Percentiles rank a stretch among this genome's conserved stretches.
Evolutionary conservation across 805 yeast species (phyloP).

Genomic region (Candida hispaniensis): DNA sequence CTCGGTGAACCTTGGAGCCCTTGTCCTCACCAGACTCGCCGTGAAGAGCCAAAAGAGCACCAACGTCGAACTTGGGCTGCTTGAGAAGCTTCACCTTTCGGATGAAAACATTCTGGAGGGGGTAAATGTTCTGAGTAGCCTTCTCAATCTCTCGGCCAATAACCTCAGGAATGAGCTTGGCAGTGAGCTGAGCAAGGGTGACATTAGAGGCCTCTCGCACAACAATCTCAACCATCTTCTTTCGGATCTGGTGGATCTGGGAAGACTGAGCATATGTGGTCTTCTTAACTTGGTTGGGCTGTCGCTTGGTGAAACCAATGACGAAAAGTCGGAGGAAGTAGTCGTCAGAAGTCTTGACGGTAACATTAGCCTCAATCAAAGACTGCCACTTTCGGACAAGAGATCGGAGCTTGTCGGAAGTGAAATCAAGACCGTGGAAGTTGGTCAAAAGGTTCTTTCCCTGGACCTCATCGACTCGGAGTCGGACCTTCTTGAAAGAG

Average conservation of each 20-base stretch:
- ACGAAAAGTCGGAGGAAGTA: slow-evolving; percentile 93
- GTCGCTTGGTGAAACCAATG: slow-evolving; percentile 98
- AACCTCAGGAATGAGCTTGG: slow-evolving; percentile 97
- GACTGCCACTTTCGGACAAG: slow-evolving; percentile 99
- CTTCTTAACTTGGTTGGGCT: slow-evolving; percentile 93
- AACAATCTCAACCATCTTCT: slow-evolving; percentile 92
- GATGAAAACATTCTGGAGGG: slow-evolving; percentile 96
- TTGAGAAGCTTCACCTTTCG: slow-evolving; percentile 98
- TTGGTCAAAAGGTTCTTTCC: slow-evolving; percentile 97
- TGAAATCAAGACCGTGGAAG: slow-evolving; percentile 99
- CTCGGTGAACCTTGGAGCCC: slow-evolving; percentile 90
- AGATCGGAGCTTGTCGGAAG: slow-evolving; percentile 94
- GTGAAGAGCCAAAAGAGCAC: slow-evolving; percentile 91
- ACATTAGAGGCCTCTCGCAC: slow-evolving; percentile 91
- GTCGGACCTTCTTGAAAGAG: slow-evolving; percentile 92
- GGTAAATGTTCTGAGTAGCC: slow-evolving; percentile 89
- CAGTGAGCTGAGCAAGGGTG: slow-evolving; percentile 91
- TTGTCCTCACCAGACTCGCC: slow-evolving; percentile 95
- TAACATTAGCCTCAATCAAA: slow-evolving; percentile 93
- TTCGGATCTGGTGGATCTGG: slow-evolving; percentile 94
- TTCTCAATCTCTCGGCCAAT: slow-evolving; percentile 98
- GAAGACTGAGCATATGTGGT: slow-evolving; percentile 97
- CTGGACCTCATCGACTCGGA: slow-evolving; percentile 98
- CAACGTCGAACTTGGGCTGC: slow-evolving; percentile 98
- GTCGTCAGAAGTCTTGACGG: slow-evolving; percentile 96